These are phyloP conservation scores for Thielaviopsis cerberus DNA, from an alignment of 2,329 filamentous ascomycete species.

Conservation along the genomic window DNA sequence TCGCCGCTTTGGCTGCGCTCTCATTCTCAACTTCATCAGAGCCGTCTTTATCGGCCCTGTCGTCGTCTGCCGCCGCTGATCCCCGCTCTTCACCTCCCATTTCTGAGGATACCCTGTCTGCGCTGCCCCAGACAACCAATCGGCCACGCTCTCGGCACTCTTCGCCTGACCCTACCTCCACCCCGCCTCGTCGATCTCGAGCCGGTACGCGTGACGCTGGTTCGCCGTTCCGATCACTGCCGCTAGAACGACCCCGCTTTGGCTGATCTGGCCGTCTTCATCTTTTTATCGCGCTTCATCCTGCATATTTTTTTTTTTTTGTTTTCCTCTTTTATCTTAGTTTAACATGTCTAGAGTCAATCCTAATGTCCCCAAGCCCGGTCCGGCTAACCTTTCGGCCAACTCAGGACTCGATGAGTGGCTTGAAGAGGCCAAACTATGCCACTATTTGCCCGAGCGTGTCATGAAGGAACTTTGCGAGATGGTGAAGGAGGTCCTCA, in stretches of 20 bases:
- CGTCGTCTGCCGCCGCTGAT: constrained; percentile 4
- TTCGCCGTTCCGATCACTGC: constrained; percentile 8
- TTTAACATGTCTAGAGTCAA: constrained; percentile 5
- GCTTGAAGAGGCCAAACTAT: constrained; percentile 90
- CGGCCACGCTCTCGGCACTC: constrained; percentile 10
- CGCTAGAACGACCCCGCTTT: constrained; percentile 11
- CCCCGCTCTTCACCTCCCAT: constrained; percentile 11
- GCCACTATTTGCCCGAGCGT: constrained; percentile 84
- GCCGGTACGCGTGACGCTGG: constrained; percentile 12
- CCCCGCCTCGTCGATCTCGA: constrained; percentile 10
- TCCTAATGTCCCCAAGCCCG: constrained; percentile 59
- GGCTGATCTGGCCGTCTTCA: constrained; percentile 5
- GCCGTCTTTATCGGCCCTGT: neutral
- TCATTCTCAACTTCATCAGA: constrained; percentile 8
- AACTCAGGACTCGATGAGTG: constrained; percentile 86
- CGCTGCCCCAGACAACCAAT: constrained; percentile 4
- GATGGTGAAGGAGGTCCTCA: constrained; percentile 94
- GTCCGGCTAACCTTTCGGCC: constrained; percentile 66
- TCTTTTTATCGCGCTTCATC: neutral
- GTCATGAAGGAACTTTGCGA: constrained; percentile 99
- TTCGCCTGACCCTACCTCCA: constrained; percentile 9
- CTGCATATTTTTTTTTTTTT: neutral
- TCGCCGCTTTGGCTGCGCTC: constrained; percentile 2
- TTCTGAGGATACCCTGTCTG: constrained; percentile 7
- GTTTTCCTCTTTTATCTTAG: neutral